phyloP scores from a whole-genome alignment of 768 basidiomycete species.

The Dioszegia aurantiaca region DNA sequence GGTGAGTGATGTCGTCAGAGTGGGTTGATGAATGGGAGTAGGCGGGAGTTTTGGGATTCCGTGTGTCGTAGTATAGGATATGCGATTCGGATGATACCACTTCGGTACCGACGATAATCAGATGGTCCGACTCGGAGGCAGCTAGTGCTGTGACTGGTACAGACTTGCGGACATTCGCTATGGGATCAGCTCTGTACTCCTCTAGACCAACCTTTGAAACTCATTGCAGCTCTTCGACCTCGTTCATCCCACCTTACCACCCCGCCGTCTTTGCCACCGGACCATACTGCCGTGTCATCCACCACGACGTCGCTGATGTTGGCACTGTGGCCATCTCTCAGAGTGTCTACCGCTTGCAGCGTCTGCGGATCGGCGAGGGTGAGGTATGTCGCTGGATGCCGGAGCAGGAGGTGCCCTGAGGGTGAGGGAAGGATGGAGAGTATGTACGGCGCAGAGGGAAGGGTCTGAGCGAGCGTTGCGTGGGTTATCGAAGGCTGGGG shows the following conservation, averaged over 20 bases:
- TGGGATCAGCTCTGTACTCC: neutral
- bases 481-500: slow-evolving; percentile 20
- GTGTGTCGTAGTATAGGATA: slow-evolving; percentile 81
- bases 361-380: slow-evolving; percentile 48
- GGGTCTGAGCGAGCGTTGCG: slow-evolving; percentile 30
- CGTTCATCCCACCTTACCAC: slow-evolving; percentile 52
- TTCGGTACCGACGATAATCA: slow-evolving; percentile 79
- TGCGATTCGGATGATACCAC: slow-evolving; percentile 75
- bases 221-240: slow-evolving; percentile 31
- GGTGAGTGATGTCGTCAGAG: slow-evolving; percentile 83
- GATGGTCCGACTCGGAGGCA: slow-evolving; percentile 51
- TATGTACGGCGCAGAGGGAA: slow-evolving; percentile 43
- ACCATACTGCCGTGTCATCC: slow-evolving; percentile 39
- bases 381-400: slow-evolving; percentile 43
- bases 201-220: slow-evolving; percentile 43
- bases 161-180: slow-evolving; percentile 42
- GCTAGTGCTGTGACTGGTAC: slow-evolving; percentile 45
- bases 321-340: slow-evolving; percentile 42
- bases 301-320: slow-evolving; percentile 31
- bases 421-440: slow-evolving; percentile 43
- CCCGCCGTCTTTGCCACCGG: slow-evolving; percentile 40
- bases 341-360: slow-evolving; percentile 37
- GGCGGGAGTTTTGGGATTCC: slow-evolving; percentile 68
- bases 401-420: slow-evolving; percentile 41
- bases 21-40: slow-evolving; percentile 81